A percentile compares a stretch with the other conserved stretches of the same genome.
Evolutionary conservation across 768 basidiomycete species (phyloP).

Genomic region (Paxillus ammoniavirescens): DNA sequence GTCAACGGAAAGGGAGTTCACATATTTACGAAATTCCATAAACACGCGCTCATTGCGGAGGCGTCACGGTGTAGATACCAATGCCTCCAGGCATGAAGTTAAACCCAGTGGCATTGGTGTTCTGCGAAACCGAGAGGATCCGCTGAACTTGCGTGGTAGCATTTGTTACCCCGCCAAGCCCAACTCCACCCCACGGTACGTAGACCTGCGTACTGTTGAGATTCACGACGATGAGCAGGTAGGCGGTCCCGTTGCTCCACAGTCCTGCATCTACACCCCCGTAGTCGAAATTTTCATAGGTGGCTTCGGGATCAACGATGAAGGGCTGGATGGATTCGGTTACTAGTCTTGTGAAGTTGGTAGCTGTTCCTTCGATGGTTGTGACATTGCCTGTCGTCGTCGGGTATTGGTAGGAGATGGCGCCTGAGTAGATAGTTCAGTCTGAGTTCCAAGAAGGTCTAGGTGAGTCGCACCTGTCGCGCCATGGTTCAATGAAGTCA

Average conservation of each 20-base stretch:
- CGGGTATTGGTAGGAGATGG: slow-evolving; percentile 29
- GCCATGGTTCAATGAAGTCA: slow-evolving; percentile 27
- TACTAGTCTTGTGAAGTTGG: slow-evolving; percentile 4
- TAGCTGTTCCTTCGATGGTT: slow-evolving; percentile 24
- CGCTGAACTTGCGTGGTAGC: slow-evolving; percentile 17
- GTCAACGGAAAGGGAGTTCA: no score
- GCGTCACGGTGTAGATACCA: slow-evolving; percentile 23
- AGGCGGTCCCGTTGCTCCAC: slow-evolving; percentile 22
- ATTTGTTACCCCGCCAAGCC: slow-evolving; percentile 14
- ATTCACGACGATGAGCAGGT: slow-evolving; percentile 22
- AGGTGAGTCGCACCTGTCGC: slow-evolving; percentile 16
- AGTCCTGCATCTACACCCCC: slow-evolving; percentile 23
- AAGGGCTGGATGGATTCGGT: slow-evolving; percentile 17
- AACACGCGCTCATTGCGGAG: neutral
- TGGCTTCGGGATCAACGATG: slow-evolving; percentile 12
- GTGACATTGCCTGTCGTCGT: slow-evolving; percentile 16
- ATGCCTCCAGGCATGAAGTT: slow-evolving; percentile 14
- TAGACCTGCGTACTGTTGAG: neutral
- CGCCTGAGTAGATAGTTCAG: slow-evolving; percentile 15
- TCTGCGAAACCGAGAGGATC: slow-evolving; percentile 10
- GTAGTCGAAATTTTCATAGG: slow-evolving; percentile 5
- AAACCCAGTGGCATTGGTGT: slow-evolving; percentile 20
- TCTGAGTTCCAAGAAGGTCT: neutral
- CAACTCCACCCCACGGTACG: slow-evolving; percentile 20
- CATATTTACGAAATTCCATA: no score